phyloP scores from a whole-genome alignment of 495 filamentous ascomycete species.

The Jackrogersella minutella region DNA sequence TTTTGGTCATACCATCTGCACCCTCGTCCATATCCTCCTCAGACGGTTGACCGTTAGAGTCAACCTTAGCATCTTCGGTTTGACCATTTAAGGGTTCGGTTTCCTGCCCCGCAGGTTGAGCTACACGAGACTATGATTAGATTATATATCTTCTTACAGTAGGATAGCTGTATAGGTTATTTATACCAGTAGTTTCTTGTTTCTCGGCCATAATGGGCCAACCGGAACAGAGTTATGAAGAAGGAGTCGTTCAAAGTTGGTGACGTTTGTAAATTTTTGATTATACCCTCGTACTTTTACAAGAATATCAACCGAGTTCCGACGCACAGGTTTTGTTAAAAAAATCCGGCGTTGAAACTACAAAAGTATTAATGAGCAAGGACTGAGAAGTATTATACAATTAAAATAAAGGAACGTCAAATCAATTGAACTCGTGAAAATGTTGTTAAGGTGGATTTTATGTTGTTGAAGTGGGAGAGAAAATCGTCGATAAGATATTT shows the following conservation, averaged over 20 bases:
- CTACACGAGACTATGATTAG: constrained; percentile 28
- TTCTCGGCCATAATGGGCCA: constrained; percentile 41
- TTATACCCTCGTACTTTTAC: constrained; percentile 34
- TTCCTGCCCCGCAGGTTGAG: constrained; percentile 35
- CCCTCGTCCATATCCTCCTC: constrained; percentile 42
- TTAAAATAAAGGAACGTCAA: constrained; percentile 49
- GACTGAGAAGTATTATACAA: constrained; percentile 43
- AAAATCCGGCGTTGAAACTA: constrained; percentile 34
- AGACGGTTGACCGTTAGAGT: constrained; percentile 34
- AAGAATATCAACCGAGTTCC: constrained; percentile 33
- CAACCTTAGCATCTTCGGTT: constrained; percentile 35
- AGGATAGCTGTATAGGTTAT: not conserved
- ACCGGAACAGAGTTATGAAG: constrained; percentile 12
- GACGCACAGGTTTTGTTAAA: constrained; percentile 33
- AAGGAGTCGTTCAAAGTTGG: constrained; percentile 12
- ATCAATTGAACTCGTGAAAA: constrained; percentile 42
- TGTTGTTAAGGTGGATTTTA: constrained; percentile 2
- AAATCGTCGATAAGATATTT: constrained; percentile 13
- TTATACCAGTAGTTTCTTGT: constrained; percentile 36
- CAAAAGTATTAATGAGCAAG: constrained; percentile 39
- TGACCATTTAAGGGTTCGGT: constrained; percentile 36
- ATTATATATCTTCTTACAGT: constrained; percentile 9
- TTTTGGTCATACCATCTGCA: constrained; percentile 33
- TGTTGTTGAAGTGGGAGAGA: constrained; percentile 47
- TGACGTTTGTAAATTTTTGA: constrained; percentile 20